phyloP scores from a whole-genome alignment of 2,329 filamentous ascomycete genomes.

The Fusarium verticillioides region DNA sequence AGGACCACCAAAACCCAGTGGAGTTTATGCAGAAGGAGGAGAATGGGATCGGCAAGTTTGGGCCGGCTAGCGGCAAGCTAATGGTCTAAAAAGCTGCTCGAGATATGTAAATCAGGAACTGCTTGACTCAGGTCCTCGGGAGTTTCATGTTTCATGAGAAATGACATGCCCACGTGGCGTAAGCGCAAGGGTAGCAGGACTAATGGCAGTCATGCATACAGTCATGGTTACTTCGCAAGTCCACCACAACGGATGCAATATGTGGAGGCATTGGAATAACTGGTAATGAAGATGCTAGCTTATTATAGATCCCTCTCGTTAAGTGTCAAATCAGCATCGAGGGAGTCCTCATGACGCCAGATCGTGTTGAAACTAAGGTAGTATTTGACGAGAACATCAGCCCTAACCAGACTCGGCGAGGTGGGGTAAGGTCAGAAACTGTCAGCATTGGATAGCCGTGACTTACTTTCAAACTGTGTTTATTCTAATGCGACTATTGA shows the following conservation, averaged over 20 bases:
- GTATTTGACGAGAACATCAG: not conserved
- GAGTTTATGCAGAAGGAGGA: not conserved
- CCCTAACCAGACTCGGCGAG: not conserved
- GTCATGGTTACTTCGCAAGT: no score
- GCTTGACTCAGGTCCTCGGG: not conserved
- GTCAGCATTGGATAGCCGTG: not conserved
- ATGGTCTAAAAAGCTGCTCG: not conserved
- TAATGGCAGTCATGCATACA: no score
- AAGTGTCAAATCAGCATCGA: not conserved
- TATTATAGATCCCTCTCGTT: not conserved
- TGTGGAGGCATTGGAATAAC: no score
- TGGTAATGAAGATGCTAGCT: no score
- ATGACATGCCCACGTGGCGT: not conserved
- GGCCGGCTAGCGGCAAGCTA: not conserved
- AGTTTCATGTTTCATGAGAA: not conserved
- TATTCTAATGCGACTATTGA: not conserved
- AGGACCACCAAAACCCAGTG: not conserved
- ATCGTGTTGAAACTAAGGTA: not conserved
- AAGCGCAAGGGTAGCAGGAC: not conserved
- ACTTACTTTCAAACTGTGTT: not conserved
- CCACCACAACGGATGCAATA: fast-evolving
- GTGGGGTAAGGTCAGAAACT: not conserved
- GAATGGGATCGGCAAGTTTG: not conserved
- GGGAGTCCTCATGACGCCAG: no score
- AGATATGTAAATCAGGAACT: fast-evolving